Percentiles rank a stretch among this genome's conserved stretches.
Evolutionary conservation across 75 land plant genomes (phyloP).

Genomic region (Selaginella tamariscina): DNA sequence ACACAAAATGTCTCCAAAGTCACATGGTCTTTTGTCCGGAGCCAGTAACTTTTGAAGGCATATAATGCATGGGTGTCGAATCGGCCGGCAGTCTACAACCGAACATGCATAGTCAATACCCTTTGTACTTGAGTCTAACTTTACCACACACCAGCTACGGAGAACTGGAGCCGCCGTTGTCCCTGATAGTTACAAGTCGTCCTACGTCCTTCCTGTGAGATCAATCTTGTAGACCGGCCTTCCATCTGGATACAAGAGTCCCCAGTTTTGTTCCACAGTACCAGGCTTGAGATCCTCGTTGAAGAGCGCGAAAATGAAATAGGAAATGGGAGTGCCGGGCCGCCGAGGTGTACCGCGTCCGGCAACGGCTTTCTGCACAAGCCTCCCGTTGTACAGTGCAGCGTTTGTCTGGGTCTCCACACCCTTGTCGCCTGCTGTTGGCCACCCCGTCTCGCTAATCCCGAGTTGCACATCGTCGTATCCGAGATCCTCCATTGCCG

Average conservation of each 20-base stretch:
- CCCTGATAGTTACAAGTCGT: too few relatives aligned
- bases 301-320: constrained; percentile 69
- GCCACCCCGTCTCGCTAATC: not conserved
- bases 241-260: constrained; percentile 10
- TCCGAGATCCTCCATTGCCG: not conserved
- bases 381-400: not conserved
- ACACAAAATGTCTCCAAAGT: too few relatives aligned
- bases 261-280: constrained; percentile 70
- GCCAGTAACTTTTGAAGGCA: too few relatives aligned
- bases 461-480: not conserved
- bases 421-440: not conserved
- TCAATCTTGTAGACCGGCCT: not conserved
- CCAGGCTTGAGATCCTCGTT: constrained; percentile 60
- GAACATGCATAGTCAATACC: too few relatives aligned
- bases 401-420: not conserved
- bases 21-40: too few relatives aligned
- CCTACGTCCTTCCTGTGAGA: too few relatives aligned
- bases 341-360: constrained; percentile 45
- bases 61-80: too few relatives aligned
- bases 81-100: too few relatives aligned
- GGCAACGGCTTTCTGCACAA: not conserved
- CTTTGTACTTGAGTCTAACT: too few relatives aligned
- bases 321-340: constrained; percentile 43
- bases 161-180: too few relatives aligned
- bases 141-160: too few relatives aligned